Evolutionary conservation across 306 rosid genomes (phyloP), one percentile per base, ranked within the genome.

Genomic region (Pyrus communis): DNA sequence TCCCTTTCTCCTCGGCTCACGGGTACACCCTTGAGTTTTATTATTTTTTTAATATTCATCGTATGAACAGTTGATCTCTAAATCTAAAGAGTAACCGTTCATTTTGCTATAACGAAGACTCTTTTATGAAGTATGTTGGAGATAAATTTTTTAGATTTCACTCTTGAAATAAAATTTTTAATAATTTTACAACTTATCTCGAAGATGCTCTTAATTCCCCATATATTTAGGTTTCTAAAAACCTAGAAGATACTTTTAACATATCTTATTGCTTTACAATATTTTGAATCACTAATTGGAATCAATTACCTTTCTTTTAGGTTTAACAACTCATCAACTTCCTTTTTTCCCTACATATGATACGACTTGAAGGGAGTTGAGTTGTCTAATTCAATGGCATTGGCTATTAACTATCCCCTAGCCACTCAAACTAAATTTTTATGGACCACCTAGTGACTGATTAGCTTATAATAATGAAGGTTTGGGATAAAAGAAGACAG

Each of bases 371-470:
- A 40, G 63, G 21, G 75, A 69, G 63, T 75, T 75, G 86, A 79
- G 81, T 71, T 65, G 78, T 79, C 83, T 25, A 79, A 74, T 62
- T 33, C 70, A 70, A 35, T 62, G 85, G 64, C 63, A 61, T 27
- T 21, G 77, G 70, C n/a, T 62, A 54, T 43, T 45, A 67, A 45
- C 22, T 11, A 61, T 33, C 81, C 52, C 61, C 42, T 21, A 66
- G 28, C 59, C 76, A 74, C 78, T 64, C 80, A 57, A 73, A 43
- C 69, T 60, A 23, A 23, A 70, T 23, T 13, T 75, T 79, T 66
- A 42, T 80, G 83, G 83, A 78, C 83, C 86, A 75, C 49, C 69
- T 31, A 9, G 8, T 33, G 46, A 30, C n/a, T 30, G 68, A 30
- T 10, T 61, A 63, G 42, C 18, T 62, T 52, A 35, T 64, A 52